Evolutionary conservation across 2,329 filamentous ascomycete genomes (phyloP).

Genomic region (Gliomastix tumulicola): DNA sequence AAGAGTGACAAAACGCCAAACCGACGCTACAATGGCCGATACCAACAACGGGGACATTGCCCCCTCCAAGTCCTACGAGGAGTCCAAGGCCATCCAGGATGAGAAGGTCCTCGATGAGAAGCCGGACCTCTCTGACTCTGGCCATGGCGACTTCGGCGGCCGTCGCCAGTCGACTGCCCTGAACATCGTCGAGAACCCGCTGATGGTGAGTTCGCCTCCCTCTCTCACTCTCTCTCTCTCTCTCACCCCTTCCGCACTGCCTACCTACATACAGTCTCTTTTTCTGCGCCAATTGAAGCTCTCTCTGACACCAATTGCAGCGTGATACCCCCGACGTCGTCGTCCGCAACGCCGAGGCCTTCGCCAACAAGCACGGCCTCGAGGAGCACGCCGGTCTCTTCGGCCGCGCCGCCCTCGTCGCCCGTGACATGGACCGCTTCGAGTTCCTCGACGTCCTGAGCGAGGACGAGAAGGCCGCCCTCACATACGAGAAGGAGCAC

Average conservation of each 20-base stretch:
- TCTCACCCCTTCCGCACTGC: no score
- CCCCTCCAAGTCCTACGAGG: no score
- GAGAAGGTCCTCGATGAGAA: no score
- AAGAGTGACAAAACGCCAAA: no score
- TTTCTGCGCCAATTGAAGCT: no score
- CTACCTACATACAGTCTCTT: no score
- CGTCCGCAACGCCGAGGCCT: conserved; percentile 33
- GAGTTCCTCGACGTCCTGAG: conserved; percentile 11
- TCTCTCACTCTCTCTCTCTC: no score
- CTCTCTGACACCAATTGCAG: no score
- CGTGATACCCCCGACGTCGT: conserved; percentile 12
- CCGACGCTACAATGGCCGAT: no score
- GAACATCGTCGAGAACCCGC: conserved; percentile 6
- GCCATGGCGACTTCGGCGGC: not conserved
- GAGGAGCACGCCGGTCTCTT: conserved; percentile 34
- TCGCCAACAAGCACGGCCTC: conserved; percentile 39
- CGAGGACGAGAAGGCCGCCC: conserved; percentile 20
- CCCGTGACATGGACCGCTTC: conserved; percentile 14
- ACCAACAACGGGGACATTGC: no score
- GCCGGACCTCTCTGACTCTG: no score
- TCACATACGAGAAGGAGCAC: conserved; percentile 42
- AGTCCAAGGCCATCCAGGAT: no score
- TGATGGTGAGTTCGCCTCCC: conserved; percentile 3
- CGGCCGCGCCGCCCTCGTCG: conserved; percentile 17
- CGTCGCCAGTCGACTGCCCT: conserved; percentile 1